Percentiles rank a stretch among this genome's conserved stretches.
phyloP scores from a whole-genome alignment of 2,329 filamentous ascomycete genomes.

The Fusarium denticulatum region DNA sequence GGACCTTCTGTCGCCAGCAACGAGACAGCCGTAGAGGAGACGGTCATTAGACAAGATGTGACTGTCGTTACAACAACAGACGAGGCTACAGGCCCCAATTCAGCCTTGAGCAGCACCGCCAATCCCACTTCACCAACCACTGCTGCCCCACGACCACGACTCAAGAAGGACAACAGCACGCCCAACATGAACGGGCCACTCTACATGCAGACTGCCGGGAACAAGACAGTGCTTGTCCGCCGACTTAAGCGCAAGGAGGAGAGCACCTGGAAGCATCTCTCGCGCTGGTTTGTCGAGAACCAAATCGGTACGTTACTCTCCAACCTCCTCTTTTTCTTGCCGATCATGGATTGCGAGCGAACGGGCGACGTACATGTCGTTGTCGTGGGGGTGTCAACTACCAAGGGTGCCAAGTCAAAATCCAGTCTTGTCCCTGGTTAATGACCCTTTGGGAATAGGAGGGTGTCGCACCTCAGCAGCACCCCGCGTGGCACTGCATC shows the following conservation, averaged over 20 bases:
- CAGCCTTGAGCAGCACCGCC: constrained; percentile 19
- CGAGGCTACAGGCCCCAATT: constrained; percentile 1
- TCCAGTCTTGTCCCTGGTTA: constrained; percentile 21
- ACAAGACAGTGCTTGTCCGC: constrained; percentile 64
- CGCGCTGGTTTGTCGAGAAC: constrained; percentile 78
- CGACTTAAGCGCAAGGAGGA: constrained; percentile 71
- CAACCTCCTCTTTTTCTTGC: constrained; percentile 14
- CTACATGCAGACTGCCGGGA: constrained; percentile 64
- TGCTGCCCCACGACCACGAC: constrained; percentile 40
- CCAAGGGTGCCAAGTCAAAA: constrained; percentile 16
- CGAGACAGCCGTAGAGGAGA: constrained; percentile 25
- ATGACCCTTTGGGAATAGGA: constrained; percentile 11
- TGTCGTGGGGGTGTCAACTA: constrained; percentile 10
- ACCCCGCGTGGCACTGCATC: constrained; percentile 41
- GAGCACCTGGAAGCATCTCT: constrained; percentile 67
- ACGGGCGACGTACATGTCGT: neutral
- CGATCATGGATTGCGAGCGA: constrained; percentile 5
- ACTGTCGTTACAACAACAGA: constrained; percentile 10
- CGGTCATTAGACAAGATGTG: constrained; percentile 10
- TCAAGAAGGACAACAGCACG: constrained; percentile 48
- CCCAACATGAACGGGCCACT: constrained; percentile 65
- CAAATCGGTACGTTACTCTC: constrained; percentile 74
- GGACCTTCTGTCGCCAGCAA: constrained; percentile 18
- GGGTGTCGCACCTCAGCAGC: constrained; percentile 25
- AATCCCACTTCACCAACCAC: constrained; percentile 26